Evolutionary conservation across 371 early-diverging fungal species (phyloP), one percentile per base, ranked within the genome.

Genomic region (Fennellomyces sp.): DNA sequence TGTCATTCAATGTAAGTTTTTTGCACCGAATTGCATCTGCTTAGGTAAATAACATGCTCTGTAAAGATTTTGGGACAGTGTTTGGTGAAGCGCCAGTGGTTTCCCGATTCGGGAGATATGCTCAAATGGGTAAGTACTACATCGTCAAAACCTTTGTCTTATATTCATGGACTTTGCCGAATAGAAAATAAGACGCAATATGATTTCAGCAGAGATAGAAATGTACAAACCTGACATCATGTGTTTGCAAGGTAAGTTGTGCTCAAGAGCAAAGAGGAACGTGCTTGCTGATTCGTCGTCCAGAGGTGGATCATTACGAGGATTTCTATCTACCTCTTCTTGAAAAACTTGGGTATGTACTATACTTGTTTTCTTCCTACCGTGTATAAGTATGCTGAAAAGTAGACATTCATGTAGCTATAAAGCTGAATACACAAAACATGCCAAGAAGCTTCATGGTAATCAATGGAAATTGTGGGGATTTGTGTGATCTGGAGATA

Each of bases 141-240:
- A 45, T 21, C 36, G 13, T 38, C 21, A 92, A n/a, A 45, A 17
- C 96, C 96, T 10, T 94, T 82, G 61, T 95, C 93, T 65, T 97
- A 96, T 47, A 91, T 71, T 39, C 39, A n/a, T 21, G 45, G 17
- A 4, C 5, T 15, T 39, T 39, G 15, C 10, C 17, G 5, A 42
- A 31, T 63, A 75, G 79, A 80, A 80, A 73, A 60, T 56, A 26
- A 61, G 80, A 26, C 66, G 70, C 36, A 60, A 38, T 21, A 73
- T 81, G 76, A 41, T 81, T 29, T 17, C 78, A 4, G 75, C 82
- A 42, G 86, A 86, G 49, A 73, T 86, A 41, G 54, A 72, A 10
- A 56, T 63, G 11, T 82, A 76, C 61, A 57, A 68, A 2, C 76
- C 86, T 1, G 83, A 86, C 55, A 70, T 86, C 13, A 66, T 82